phyloP scores from a whole-genome alignment of 2,329 filamentous ascomycete species.

The Fusarium secorum region DNA sequence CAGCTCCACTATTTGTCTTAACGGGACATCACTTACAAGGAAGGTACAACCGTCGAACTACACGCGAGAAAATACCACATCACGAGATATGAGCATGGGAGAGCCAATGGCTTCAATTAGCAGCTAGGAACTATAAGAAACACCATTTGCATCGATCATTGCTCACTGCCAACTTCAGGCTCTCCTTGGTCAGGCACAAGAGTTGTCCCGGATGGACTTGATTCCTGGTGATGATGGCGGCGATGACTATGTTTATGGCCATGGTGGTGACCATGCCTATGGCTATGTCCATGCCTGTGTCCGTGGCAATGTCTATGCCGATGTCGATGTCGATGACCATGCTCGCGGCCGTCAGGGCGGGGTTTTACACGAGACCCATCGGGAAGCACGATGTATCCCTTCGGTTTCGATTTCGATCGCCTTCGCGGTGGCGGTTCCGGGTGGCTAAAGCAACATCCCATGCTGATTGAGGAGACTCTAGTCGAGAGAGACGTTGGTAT shows the following conservation, averaged over 20 bases:
- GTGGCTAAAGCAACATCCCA: conserved; percentile 20
- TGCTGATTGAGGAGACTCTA: not conserved
- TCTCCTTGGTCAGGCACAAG: not conserved
- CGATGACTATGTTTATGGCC: not conserved
- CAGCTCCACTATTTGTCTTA: conserved; percentile 30
- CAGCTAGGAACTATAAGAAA: not conserved
- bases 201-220: not conserved
- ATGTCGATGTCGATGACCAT: not conserved
- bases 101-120: not conserved
- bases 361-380: not conserved
- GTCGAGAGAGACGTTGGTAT: not conserved
- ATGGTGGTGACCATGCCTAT: not conserved
- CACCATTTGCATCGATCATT: not conserved
- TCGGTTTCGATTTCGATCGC: not conserved
- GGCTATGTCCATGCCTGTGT: not conserved
- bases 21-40: not conserved
- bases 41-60: conserved; percentile 1
- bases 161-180: not conserved
- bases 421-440: not conserved
- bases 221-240: not conserved
- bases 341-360: not conserved
- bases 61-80: not conserved
- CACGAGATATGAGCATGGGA: not conserved
- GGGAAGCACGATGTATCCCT: not conserved
- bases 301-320: not conserved